Percentiles rank a stretch among this genome's conserved stretches.
phyloP scores from a whole-genome alignment of 768 basidiomycete species.

The Psilocybe cyanescens region DNA sequence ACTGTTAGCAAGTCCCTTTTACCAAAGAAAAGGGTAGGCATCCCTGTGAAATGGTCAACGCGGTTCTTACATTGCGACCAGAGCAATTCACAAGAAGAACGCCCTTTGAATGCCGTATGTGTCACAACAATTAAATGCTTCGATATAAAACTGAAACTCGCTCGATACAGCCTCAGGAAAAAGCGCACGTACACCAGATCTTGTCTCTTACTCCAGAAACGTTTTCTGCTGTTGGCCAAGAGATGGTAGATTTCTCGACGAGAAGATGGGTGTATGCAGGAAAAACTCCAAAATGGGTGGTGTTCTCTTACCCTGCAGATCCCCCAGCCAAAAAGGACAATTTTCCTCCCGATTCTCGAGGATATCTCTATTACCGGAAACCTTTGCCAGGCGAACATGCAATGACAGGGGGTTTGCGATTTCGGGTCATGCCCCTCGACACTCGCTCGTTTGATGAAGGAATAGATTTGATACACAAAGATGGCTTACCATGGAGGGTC shows the following conservation, averaged over 20 bases:
- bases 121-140: too few species aligned
- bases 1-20: too few species aligned
- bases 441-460: background rate
- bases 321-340: background rate
- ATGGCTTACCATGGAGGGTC: background rate
- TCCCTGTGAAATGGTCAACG: too few species aligned
- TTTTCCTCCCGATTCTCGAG: background rate
- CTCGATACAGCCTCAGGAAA: background rate
- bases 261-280: background rate
- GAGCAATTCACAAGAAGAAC: too few species aligned
- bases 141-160: too few species aligned
- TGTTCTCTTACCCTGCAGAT: background rate
- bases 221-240: background rate
- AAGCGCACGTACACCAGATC: background rate
- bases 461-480: background rate
- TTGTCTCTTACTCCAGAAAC: background rate
- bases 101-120: too few species aligned
- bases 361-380: background rate
- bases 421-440: background rate
- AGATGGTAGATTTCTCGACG: background rate
- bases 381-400: background rate
- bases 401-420: background rate
- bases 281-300: background rate
- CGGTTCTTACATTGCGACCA: too few species aligned
- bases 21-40: too few species aligned